Conservation (phyloP, 1,139 yeast genomes). For the Hyphopichia pseudoburtonii region DNA sequence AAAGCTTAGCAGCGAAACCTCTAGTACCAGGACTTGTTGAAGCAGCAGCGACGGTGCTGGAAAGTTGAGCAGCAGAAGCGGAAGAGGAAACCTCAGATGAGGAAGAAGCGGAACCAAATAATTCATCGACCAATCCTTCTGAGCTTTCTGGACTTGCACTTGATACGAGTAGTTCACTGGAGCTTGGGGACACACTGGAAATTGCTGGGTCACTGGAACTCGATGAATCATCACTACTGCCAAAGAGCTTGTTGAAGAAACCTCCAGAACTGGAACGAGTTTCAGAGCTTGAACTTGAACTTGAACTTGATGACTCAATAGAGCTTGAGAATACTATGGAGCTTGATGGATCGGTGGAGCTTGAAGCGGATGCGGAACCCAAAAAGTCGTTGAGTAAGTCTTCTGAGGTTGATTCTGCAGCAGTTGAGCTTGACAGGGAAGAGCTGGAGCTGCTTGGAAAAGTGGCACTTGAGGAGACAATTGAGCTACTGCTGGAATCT, state of each 20-base stretch:
- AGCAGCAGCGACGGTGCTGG: neutral
- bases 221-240: too few relatives aligned
- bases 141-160: neutral
- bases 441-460: conserved; percentile 5
- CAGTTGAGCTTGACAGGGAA: conserved; percentile 5
- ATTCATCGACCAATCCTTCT: neutral
- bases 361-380: conserved; percentile 6
- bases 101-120: neutral
- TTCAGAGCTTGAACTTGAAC: conserved; percentile 7
- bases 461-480: conserved; percentile 2
- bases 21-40: conserved; percentile 3
- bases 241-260: too few relatives aligned
- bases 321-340: conserved; percentile 4
- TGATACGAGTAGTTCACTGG: neutral
- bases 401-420: conserved; percentile 1
- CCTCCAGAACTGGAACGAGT: conserved; percentile 6
- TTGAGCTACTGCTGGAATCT: too few relatives aligned
- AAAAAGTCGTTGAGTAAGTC: conserved; percentile 4
- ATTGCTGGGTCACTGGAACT: conserved; percentile 5
- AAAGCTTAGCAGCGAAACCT: conserved; percentile 5
- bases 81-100: conserved; percentile 1
- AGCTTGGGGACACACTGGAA: neutral
- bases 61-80: neutral
- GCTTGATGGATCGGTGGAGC: too few relatives aligned
- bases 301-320: too few relatives aligned